A percentile compares a stretch with the other conserved stretches of the same genome.
phyloP scores from a whole-genome alignment of 768 basidiomycete species.

The Hypholoma fasciculare region DNA sequence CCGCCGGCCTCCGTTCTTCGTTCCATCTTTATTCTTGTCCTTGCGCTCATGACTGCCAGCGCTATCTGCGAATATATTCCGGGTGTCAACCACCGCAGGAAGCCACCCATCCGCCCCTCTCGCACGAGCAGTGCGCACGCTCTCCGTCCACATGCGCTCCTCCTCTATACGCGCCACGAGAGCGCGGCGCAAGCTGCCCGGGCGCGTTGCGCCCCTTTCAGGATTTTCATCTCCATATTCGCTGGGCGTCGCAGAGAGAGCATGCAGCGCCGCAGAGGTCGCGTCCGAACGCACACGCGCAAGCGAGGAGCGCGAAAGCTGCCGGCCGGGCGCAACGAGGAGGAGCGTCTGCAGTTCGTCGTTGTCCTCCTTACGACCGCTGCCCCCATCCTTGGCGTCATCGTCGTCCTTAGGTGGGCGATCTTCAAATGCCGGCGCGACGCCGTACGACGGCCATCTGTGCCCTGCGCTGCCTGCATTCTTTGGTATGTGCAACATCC shows the following conservation, averaged over 20 bases:
- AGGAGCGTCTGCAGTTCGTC: not conserved
- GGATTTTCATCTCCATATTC: not conserved
- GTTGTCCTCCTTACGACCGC: not conserved
- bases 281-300: slow-evolving; percentile 10
- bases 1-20: slow-evolving; percentile 21
- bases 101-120: not conserved
- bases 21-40: slow-evolving; percentile 34
- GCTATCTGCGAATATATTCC: no score
- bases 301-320: not conserved
- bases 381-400: not conserved
- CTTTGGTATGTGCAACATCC: not conserved
- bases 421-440: slow-evolving; percentile 15
- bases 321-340: slow-evolving; percentile 1
- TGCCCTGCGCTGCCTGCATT: not conserved
- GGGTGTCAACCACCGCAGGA: no score
- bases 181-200: slow-evolving; percentile 37
- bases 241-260: slow-evolving; percentile 16
- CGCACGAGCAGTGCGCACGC: not conserved
- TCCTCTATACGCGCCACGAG: slow-evolving; percentile 35
- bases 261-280: slow-evolving; percentile 22
- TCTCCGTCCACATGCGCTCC: not conserved
- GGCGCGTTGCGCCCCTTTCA: not conserved
- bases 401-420: slow-evolving; percentile 7
- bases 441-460: slow-evolving; percentile 19
- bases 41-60: slow-evolving; percentile 17